These are phyloP conservation scores for Grosmannia clavigera DNA, from an alignment of 2,329 filamentous ascomycete genomes.

Conservation along the genomic window DNA sequence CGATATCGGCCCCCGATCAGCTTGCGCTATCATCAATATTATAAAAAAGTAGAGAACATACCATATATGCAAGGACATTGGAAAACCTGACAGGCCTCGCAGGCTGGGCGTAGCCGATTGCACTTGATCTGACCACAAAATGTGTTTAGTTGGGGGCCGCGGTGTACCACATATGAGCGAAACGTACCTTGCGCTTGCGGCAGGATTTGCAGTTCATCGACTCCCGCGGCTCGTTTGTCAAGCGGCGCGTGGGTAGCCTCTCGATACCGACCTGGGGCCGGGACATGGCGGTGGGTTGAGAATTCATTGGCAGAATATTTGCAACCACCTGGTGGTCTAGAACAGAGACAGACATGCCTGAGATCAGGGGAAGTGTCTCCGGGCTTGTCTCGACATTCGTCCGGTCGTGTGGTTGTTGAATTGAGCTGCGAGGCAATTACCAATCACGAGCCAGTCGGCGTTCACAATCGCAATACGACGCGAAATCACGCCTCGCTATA, in stretches of 20 bases:
- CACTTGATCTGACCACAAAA: constrained; percentile 63
- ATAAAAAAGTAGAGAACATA: constrained; percentile 29
- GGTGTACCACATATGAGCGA: background rate
- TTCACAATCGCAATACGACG: background rate
- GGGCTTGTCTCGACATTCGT: background rate
- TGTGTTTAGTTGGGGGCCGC: background rate
- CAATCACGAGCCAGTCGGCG: background rate
- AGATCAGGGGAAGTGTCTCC: background rate
- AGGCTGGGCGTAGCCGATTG: constrained; percentile 71
- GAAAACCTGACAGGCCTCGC: constrained; percentile 81
- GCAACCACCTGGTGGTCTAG: constrained; percentile 30
- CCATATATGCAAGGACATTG: constrained; percentile 82
- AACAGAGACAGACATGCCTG: constrained; percentile 26
- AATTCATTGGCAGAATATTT: constrained; percentile 21
- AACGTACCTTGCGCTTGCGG: constrained; percentile 71
- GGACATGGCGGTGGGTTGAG: constrained; percentile 46
- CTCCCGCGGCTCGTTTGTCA: constrained; percentile 67
- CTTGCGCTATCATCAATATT: background rate
- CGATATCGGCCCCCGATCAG: background rate
- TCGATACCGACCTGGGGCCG: constrained; percentile 73
- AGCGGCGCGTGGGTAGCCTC: constrained; percentile 57
- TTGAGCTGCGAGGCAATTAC: background rate
- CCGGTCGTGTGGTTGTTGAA: background rate
- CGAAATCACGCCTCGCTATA: background rate
- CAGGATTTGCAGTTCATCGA: constrained; percentile 96